Evolutionary conservation across 140 eudicot species (phyloP).

Genomic region (Senecio squalidus): DNA sequence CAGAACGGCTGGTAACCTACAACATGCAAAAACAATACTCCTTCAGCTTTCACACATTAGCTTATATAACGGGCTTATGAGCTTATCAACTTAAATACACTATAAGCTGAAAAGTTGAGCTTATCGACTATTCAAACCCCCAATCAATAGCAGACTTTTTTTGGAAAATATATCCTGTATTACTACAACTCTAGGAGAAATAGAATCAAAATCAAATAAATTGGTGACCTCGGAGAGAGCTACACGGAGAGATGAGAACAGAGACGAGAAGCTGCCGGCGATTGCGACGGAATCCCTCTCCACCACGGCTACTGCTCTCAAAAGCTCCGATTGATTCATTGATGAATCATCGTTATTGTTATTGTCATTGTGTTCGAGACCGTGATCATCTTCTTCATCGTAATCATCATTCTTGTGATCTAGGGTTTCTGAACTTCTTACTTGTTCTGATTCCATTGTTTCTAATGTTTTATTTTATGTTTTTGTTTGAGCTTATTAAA

Average conservation of each 20-base stretch:
- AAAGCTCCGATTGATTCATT: conserved; percentile 37
- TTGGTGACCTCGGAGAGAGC: conserved; percentile 66
- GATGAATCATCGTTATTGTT: conserved; percentile 11
- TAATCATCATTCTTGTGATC: no score
- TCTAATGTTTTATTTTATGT: no score
- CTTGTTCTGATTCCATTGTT: no score
- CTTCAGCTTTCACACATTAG: background rate
- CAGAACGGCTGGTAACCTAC: conserved; percentile 69
- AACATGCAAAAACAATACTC: conserved; percentile 7
- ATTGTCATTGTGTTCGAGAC: background rate
- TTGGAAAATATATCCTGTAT: no score
- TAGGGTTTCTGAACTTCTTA: no score
- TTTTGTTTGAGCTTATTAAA: no score
- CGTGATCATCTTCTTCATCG: background rate
- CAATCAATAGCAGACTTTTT: no score
- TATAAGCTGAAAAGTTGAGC: background rate
- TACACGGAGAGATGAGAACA: conserved; percentile 78
- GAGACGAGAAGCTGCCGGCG: conserved; percentile 77
- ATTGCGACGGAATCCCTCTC: conserved; percentile 87
- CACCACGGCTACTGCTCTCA: conserved; percentile 64
- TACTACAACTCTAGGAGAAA: no score
- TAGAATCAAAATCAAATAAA: no score
- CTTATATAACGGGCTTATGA: background rate
- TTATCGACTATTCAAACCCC: background rate
- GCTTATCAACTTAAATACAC: no score